These are phyloP conservation scores for Furcasterigmium sp. DNA, from an alignment of 2,329 filamentous ascomycete genomes.

Conservation along the genomic window DNA sequence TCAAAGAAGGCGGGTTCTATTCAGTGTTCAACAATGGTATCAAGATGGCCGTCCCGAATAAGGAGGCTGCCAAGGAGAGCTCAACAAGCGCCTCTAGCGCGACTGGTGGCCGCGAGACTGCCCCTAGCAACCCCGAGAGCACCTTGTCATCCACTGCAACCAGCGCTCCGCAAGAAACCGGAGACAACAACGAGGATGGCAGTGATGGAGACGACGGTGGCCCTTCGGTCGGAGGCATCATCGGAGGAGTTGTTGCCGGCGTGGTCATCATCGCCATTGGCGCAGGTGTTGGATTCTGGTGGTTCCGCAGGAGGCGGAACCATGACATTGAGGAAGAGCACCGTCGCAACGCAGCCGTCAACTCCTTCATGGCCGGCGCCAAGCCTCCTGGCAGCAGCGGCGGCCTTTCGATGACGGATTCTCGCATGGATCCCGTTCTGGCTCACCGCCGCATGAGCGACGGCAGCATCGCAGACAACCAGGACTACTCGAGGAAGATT, in stretches of 20 bases:
- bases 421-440: conserved; percentile 82
- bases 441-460: conserved; percentile 81
- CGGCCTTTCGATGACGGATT: conserved; percentile 69
- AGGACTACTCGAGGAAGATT: conserved; percentile 94
- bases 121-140: conserved; percentile 16
- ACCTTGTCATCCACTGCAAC: conserved; percentile 13
- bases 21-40: conserved; percentile 48
- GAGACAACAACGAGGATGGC: conserved; percentile 11
- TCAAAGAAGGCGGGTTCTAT: conserved; percentile 22
- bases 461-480: conserved; percentile 93
- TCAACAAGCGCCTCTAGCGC: conserved; percentile 19
- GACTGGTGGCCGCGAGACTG: too few relatives aligned
- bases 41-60: conserved; percentile 30
- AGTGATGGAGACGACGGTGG: conserved; percentile 25
- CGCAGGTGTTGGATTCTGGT: conserved; percentile 66
- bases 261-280: conserved; percentile 64
- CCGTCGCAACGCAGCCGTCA: conserved; percentile 73
- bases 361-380: conserved; percentile 64
- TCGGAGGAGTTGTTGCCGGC: conserved; percentile 81
- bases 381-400: conserved; percentile 60
- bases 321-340: conserved; percentile 79
- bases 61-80: conserved; percentile 14
- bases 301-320: conserved; percentile 69
- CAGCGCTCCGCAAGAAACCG: conserved; percentile 3
- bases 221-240: conserved; percentile 77